These are phyloP conservation scores for Ogataea sp. DNA, from an alignment of 805 yeast species.

Conservation along the genomic window DNA sequence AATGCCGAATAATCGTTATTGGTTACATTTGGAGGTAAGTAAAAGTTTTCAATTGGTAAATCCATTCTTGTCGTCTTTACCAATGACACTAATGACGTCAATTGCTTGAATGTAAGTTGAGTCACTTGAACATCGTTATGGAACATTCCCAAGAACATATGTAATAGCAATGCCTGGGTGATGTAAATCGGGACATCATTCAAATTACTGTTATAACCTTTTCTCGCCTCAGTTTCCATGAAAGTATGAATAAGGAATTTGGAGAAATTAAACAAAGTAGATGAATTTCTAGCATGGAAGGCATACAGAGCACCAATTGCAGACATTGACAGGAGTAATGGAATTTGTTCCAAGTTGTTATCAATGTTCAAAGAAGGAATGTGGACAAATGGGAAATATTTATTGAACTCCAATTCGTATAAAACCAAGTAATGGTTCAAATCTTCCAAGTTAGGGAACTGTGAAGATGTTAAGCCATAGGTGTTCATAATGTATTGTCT, in stretches of 20 bases:
- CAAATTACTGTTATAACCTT: conserved; percentile 38
- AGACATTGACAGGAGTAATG: conserved; percentile 71
- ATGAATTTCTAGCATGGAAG: conserved; percentile 71
- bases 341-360: conserved; percentile 45
- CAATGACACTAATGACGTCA: conserved; percentile 45
- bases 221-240: conserved; percentile 42
- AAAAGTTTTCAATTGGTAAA: conserved; percentile 38
- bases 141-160: conserved; percentile 48
- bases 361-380: conserved; percentile 46
- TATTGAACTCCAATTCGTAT: conserved; percentile 70
- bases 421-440: conserved; percentile 69
- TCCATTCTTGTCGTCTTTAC: conserved; percentile 45
- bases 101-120: conserved; percentile 42
- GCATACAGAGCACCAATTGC: conserved; percentile 86
- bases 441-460: conserved; percentile 71
- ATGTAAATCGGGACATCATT: conserved; percentile 51
- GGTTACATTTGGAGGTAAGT: conserved; percentile 32
- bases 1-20: conserved; percentile 6
- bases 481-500: conserved; percentile 44
- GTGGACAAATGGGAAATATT: conserved; percentile 80
- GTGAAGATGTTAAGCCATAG: conserved; percentile 45
- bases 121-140: conserved; percentile 44
- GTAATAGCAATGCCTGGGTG: conserved; percentile 47
- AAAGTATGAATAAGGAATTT: conserved; percentile 58
- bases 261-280: conserved; percentile 59